Base-by-base conservation (phyloP, 495 filamentous ascomycete species). In the Hyaloscypha finlandica region DNA sequence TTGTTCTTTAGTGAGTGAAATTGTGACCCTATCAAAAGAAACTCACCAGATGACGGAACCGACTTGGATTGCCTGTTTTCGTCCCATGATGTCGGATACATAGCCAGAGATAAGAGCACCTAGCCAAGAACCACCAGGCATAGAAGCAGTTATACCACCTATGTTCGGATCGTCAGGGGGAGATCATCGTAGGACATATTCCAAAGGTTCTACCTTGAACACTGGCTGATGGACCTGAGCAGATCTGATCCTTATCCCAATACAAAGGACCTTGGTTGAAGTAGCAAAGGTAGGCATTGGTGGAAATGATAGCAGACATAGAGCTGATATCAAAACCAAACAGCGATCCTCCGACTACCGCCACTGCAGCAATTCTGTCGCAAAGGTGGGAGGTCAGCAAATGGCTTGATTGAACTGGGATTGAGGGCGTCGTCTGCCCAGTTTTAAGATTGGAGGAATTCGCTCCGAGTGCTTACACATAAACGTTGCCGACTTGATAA, bases 281-380 rank as follows among this genome's bases (percentile, higher is more conserved):
- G 76, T 88, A 88, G 70, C 87, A 88, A 31, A 85, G 81, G 71
- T 90, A 90, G 8, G 85, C 77, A 19, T 80, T 75, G 3, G 85
- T 85, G 31, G 80, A 80, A 75, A 90, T 88, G 69, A 92, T 91
- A 59, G 90, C 91, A 20, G 85, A 89, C 90, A 93, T 90, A n/a
- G 89, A 92, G 65, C 84, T 84, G 75, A 93, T 92, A 80, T 92
- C 91, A 71, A 93, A 93, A 64, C 91, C 91, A 69, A 96, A 94
- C 20, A 94, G 84, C 57, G 85, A 88, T 75, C 92, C 92, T 67
- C 92, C 92, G 63, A 91, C 82, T 71, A 94, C 88, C 73, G 90
- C 84, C 76, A 90, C 85, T 76, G 88, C 87, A 70, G 90, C 84
- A 75, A 93, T 93, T 16, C 42, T 48, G 42, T 48, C 4, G 4